phyloP scores from a whole-genome alignment of 345 rosid species.

The Jatropha curcas region DNA sequence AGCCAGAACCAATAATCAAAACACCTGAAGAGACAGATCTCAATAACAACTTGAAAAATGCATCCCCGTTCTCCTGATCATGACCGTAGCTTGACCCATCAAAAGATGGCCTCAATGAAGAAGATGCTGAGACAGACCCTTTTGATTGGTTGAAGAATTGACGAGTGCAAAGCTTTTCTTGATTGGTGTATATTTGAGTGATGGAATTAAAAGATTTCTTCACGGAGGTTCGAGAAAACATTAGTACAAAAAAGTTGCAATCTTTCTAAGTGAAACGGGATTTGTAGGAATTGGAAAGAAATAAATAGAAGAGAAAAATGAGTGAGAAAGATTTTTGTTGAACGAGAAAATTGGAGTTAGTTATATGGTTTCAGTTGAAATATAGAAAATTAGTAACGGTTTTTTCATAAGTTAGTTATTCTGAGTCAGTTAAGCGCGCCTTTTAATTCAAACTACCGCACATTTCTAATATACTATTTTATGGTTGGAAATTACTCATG shows the following conservation, averaged over 20 bases:
- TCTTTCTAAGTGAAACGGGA: neutral
- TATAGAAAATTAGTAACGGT: neutral
- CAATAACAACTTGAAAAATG: neutral
- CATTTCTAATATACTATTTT: too few relatives aligned
- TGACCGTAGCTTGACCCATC: constrained; percentile 13
- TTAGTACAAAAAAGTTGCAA: neutral
- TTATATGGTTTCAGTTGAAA: constrained; percentile 7
- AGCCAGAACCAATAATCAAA: constrained; percentile 36
- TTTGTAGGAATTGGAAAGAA: neutral
- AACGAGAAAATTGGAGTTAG: constrained; percentile 19
- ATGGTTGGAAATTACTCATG: too few relatives aligned
- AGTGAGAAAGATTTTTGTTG: neutral
- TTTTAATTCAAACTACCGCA: neutral
- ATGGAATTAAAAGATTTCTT: neutral
- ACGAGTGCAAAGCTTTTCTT: neutral
- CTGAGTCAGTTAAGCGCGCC: constrained; percentile 8
- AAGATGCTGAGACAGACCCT: neutral
- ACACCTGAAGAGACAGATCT: constrained; percentile 36
- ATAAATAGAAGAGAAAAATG: neutral
- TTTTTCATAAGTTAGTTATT: neutral
- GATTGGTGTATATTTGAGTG: neutral
- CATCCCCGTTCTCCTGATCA: constrained; percentile 6
- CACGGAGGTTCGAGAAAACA: constrained; percentile 5
- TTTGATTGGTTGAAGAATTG: constrained; percentile 2
- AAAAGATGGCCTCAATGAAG: constrained; percentile 14